Base-by-base conservation (phyloP, 176 grass and related monocot species). In the Puccinellia tenuiflora region DNA sequence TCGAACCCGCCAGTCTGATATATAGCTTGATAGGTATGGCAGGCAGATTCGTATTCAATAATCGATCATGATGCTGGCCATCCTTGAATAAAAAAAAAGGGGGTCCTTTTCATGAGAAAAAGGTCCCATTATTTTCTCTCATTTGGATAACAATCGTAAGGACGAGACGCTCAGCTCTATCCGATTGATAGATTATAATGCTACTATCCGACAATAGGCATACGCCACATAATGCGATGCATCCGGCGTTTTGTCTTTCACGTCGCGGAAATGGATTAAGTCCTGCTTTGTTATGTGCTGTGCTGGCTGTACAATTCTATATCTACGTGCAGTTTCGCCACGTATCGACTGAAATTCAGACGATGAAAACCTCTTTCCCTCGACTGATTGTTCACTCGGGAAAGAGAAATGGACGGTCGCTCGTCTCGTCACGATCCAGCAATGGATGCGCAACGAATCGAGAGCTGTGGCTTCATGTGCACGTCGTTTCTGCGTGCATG, bases 1-100 rank as follows among this genome's bases (percentile, higher is more conserved):
- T n/a, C 53, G 35, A 85, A 63, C 42, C 42, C 9, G 7, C 20
- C 3, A 53, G 33, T 77, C 9, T 76, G 51, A n/a, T n/a, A 12
- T 24, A 45, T 30, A 9, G 62, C 54, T 56, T 54, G 78, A n/a
- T n/a, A 82, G 73, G 64, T 43, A 64, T 43, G 78, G 25, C 83
- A 77, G 16, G 35, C 10, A 3, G 66, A 20, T 40, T 69, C 53
- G 25, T 77, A 54, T 20, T 72, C 71, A 22, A 53, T 76, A 52
- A 71, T 85, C 53, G 11, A 89, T 82, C 37, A 55, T 84, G 87
- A 67, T 62, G 46, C 81, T 73, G 33, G 24, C 62, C n/a, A 4
- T 37, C 48, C 5, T 5, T 14, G 45, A 55, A 84, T 29, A 84
- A 79, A n/a, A n/a, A 8, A 68, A 21, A 72, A 9, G 18, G 0